These are phyloP conservation scores for Pinus taeda DNA, from an alignment of 75 land plant genomes.

Conservation along the genomic window DNA sequence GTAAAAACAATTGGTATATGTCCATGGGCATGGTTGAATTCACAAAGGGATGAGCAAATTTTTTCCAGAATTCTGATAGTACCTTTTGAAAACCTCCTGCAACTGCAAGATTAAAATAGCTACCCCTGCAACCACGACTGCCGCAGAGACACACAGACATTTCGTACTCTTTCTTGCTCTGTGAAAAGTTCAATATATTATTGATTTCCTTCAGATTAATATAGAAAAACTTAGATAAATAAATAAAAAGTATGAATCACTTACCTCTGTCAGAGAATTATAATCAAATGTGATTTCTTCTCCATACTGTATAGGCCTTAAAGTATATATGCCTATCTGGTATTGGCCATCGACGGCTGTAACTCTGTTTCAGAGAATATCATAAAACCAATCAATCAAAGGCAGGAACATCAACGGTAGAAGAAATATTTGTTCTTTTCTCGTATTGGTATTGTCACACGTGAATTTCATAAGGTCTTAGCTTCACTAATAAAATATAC, in stretches of 20 bases:
- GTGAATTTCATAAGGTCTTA: background rate
- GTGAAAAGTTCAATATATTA: slow-evolving; percentile 8
- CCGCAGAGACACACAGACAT: slow-evolving; percentile 96
- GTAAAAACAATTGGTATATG: background rate
- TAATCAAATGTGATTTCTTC: slow-evolving; percentile 99
- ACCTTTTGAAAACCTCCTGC: slow-evolving; percentile 93
- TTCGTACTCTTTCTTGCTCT: slow-evolving; percentile 99
- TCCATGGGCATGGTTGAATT: background rate
- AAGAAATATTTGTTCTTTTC: background rate
- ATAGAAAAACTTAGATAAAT: background rate
- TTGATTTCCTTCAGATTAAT: background rate
- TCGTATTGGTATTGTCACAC: background rate
- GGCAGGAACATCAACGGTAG: background rate
- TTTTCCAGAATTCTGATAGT: background rate
- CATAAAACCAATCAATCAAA: background rate
- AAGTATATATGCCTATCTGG: slow-evolving; percentile 93
- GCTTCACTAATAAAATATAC: background rate
- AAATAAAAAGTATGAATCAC: slow-evolving; percentile 5
- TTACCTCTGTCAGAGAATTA: slow-evolving; percentile 94
- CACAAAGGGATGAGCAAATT: background rate
- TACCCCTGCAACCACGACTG: slow-evolving; percentile 90
- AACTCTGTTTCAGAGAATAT: slow-evolving; percentile 51
- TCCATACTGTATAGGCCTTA: slow-evolving; percentile 79
- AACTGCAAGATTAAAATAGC: slow-evolving; percentile 91
- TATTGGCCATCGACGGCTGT: slow-evolving; percentile 96